These are phyloP conservation scores for Solanum acaule DNA, from an alignment of 257 asterid genomes.

Conservation along the genomic window DNA sequence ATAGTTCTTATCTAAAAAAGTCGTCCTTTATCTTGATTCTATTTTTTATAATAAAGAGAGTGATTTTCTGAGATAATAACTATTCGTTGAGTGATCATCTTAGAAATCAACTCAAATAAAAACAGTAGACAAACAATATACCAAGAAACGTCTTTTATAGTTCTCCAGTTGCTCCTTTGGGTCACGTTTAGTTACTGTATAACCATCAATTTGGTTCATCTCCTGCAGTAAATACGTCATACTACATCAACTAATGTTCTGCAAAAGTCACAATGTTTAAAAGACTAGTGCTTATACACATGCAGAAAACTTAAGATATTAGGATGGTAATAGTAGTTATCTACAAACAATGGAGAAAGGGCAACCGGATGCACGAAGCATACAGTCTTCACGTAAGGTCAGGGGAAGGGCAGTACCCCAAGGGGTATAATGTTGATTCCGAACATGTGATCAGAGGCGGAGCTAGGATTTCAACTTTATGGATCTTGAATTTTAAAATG, in stretches of 20 bases:
- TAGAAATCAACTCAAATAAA: not conserved
- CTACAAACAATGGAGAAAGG: not conserved
- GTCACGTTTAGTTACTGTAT: slow-evolving; percentile 50
- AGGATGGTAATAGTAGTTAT: not conserved
- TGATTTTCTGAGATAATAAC: not conserved
- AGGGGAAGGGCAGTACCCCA: not conserved
- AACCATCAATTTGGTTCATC: slow-evolving; percentile 74
- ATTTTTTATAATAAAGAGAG: not conserved
- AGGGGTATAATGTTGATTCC: not conserved
- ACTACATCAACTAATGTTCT: not conserved
- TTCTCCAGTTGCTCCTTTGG: slow-evolving; percentile 52
- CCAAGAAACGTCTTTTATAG: slow-evolving; percentile 54
- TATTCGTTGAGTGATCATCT: not conserved
- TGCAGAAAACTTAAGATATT: not conserved
- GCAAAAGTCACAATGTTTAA: not conserved
- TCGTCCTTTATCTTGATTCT: not conserved
- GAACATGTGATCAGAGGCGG: not conserved
- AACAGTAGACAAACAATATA: not conserved
- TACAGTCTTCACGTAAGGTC: not conserved
- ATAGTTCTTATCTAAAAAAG: not conserved
- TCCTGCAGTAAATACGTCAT: slow-evolving; percentile 32
- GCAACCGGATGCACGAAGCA: not conserved
- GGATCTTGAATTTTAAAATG: not conserved
- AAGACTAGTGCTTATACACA: not conserved
- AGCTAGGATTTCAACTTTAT: not conserved